Conservation (phyloP, 2,329 filamentous ascomycete species). For the Phaeosphaeriaceae sp. region DNA sequence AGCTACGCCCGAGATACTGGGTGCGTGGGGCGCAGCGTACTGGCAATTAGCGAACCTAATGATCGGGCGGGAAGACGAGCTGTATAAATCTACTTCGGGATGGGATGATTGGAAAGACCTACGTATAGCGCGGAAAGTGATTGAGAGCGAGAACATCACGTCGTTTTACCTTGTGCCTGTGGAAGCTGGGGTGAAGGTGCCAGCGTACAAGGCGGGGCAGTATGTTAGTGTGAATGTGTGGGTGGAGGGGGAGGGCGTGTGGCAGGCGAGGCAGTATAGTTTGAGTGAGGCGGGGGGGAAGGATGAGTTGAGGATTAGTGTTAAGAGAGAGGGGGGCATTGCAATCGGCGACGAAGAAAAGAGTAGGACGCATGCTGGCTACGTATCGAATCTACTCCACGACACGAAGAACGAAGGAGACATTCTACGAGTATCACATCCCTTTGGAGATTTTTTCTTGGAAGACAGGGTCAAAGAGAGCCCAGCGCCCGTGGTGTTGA, state of each 20-base stretch:
- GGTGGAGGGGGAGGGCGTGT: constrained; percentile 61
- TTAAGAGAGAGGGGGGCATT: constrained; percentile 70
- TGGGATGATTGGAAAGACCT: constrained; percentile 75
- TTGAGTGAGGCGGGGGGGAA: constrained; percentile 68
- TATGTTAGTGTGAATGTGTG: constrained; percentile 70
- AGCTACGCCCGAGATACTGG: constrained; percentile 68
- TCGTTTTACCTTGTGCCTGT: constrained; percentile 73
- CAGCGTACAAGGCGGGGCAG: constrained; percentile 71
- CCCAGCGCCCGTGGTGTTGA: constrained; percentile 64
- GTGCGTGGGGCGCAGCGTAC: constrained; percentile 75
- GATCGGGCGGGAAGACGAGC: constrained; percentile 67
- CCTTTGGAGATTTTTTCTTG: constrained; percentile 66
- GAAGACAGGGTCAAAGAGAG: constrained; percentile 54
- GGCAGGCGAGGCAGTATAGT: constrained; percentile 75
- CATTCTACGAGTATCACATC: constrained; percentile 69
- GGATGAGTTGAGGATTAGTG: constrained; percentile 71
- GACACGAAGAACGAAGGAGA: constrained; percentile 67
- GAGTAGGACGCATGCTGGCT: constrained; percentile 63
- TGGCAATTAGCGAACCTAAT: constrained; percentile 75
- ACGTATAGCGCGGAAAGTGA: constrained; percentile 67
- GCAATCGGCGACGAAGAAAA: constrained; percentile 53
- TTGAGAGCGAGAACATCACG: constrained; percentile 71
- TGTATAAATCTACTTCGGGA: constrained; percentile 66
- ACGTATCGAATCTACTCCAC: constrained; percentile 74
- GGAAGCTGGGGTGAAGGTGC: constrained; percentile 65